phyloP scores from a whole-genome alignment of 2,329 filamentous ascomycete species.

The Monilinia aucupariae region DNA sequence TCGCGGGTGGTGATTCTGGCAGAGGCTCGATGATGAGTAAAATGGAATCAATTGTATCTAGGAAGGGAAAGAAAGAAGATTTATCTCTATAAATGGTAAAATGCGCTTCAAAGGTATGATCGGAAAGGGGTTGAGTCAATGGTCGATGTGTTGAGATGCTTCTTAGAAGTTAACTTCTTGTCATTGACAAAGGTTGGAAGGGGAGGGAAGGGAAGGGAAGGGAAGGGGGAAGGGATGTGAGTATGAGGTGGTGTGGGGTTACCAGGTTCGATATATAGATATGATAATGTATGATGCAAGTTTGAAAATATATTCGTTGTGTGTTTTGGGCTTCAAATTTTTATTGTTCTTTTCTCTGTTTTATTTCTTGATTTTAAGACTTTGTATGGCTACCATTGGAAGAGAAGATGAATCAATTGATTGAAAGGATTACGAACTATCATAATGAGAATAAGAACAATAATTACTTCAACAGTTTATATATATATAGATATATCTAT shows the following conservation, averaged over 20 bases:
- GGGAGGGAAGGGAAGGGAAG: too few relatives aligned
- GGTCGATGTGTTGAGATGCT: slow-evolving; percentile 23
- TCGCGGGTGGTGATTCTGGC: slow-evolving; percentile 23
- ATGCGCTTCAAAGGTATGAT: slow-evolving; percentile 21
- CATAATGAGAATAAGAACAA: too few relatives aligned
- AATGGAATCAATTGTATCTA: slow-evolving; percentile 19
- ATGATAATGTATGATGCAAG: slow-evolving; percentile 3
- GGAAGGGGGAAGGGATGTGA: slow-evolving; percentile 22
- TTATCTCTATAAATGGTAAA: slow-evolving; percentile 25
- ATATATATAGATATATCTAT: too few relatives aligned
- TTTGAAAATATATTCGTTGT: background rate
- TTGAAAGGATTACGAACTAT: background rate
- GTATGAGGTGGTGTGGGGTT: background rate
- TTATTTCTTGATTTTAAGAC: too few relatives aligned
- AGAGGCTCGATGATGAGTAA: slow-evolving; percentile 20
- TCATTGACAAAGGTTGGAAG: slow-evolving; percentile 24
- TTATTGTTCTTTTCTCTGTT: background rate
- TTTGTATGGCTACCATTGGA: too few relatives aligned
- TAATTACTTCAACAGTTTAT: too few relatives aligned
- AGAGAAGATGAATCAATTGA: background rate
- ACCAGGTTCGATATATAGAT: too few relatives aligned
- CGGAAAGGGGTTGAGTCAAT: slow-evolving; percentile 24
- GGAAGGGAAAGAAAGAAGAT: slow-evolving; percentile 17
- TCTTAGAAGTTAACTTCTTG: slow-evolving; percentile 27
- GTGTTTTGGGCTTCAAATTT: background rate